phyloP scores from a whole-genome alignment of 306 rosid genomes.

The cucumber (Cucumis sativus) region DNA sequence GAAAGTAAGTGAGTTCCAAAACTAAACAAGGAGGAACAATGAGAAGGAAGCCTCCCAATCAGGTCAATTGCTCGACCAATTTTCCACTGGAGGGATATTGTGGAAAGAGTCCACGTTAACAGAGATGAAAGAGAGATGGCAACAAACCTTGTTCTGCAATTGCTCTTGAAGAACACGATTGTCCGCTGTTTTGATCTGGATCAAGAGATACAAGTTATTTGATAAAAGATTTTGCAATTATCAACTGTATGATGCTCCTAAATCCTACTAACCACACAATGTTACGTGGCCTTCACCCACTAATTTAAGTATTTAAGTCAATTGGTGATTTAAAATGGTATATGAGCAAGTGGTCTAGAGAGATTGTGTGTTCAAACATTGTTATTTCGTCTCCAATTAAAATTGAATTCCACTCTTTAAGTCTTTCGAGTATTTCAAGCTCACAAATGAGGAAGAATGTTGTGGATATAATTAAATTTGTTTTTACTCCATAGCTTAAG shows the following conservation, averaged over 20 bases:
- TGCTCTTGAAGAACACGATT: constrained; percentile 94
- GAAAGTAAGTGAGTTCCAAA: neutral
- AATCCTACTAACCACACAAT: neutral
- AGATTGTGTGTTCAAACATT: no score
- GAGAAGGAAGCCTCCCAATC: neutral
- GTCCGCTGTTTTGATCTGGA: constrained; percentile 90
- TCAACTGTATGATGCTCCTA: neutral
- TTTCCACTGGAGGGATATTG: constrained; percentile 1
- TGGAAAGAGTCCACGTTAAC: neutral
- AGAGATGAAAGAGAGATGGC: neutral
- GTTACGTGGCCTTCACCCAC: no score
- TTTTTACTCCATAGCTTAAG: no score
- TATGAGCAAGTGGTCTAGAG: no score
- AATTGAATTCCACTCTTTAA: no score
- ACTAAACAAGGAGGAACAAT: neutral
- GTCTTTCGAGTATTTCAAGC: no score
- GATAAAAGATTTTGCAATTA: neutral
- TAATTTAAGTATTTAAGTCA: no score
- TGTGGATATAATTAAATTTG: no score
- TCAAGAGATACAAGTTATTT: neutral
- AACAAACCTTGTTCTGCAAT: constrained; percentile 66
- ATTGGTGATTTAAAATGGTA: no score
- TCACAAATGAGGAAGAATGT: no score
- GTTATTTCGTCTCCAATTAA: no score
- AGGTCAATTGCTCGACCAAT: constrained; percentile 1